Evolutionary conservation across 2,329 filamentous ascomycete genomes (phyloP).

Genomic region (Ceratocystis alfenasii): DNA sequence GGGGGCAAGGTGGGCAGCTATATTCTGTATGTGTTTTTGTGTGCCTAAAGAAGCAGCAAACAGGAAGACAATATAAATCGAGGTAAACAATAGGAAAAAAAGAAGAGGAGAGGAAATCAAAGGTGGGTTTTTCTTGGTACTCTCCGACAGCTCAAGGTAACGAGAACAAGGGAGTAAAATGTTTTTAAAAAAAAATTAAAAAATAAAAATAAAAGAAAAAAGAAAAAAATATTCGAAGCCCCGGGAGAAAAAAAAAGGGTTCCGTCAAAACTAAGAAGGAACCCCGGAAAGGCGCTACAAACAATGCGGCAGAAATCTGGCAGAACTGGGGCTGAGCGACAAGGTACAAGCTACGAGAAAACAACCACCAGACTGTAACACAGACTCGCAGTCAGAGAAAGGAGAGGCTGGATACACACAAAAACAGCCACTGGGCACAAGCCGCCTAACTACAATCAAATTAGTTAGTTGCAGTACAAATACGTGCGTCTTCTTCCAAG

Average conservation of each 20-base stretch:
- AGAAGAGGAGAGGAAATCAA: not conserved
- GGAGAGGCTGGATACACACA: too few relatives aligned
- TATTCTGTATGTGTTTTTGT: not conserved
- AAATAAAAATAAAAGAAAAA: not conserved
- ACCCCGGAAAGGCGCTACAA: not conserved
- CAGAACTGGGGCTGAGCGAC: not conserved
- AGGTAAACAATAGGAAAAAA: not conserved
- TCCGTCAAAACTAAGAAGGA: not conserved
- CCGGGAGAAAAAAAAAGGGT: not conserved
- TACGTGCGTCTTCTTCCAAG: too few relatives aligned
- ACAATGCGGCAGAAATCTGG: constrained; percentile 1
- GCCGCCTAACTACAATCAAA: too few relatives aligned
- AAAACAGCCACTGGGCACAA: too few relatives aligned
- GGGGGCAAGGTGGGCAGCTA: too few relatives aligned
- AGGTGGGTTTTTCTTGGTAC: too few relatives aligned
- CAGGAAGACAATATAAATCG: not conserved
- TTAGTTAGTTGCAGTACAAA: too few relatives aligned
- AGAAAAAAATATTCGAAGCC: not conserved
- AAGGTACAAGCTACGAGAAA: not conserved
- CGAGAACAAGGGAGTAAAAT: not conserved
- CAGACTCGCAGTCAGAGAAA: not conserved
- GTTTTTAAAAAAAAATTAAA: not conserved
- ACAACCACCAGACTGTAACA: not conserved
- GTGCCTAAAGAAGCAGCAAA: too few relatives aligned
- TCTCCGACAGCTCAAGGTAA: not conserved